Base-by-base conservation (phyloP, 306 rosid species). In the Hippophae tibetana region DNA sequence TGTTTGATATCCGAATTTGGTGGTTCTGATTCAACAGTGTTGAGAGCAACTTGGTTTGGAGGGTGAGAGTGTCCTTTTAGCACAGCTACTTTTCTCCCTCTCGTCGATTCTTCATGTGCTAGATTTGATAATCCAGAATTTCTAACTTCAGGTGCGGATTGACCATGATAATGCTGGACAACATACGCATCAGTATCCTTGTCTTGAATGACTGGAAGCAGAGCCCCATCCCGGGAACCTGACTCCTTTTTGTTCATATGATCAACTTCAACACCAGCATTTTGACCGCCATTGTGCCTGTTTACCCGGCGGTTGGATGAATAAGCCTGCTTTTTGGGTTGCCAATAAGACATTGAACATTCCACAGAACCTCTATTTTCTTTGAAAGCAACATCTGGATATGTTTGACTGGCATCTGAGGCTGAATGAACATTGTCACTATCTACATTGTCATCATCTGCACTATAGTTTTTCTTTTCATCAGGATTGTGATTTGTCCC, bases 311-410 rank as follows among this genome's bases (percentile, higher is more conserved):
- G 84, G 72, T 54, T 69, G 23, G 83, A 72, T 50, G 82, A 65
- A 65, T 27, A 42, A 23, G 64, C 60, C 72, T 79, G 90, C 64
- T 82, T 55, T 67, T 86, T 89, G 43, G 97, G 97, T 70, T 84
- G 95, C 97, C 97, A 86, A 55, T 89, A 93, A 69, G 94, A 69
- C 9, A 9, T 71, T 62, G 72, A 26, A 9, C 69, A 83, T 14
- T 86, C 97, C 14, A 76, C 92, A 48, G 62, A 64, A 75, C 74
- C 83, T 62, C 72, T 78, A 67, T 65, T 80, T 67, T 89, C 97
- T 70, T 82, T 84, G 5, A 63, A 72, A 66, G 81, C 60, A 64
- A 73, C 68, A 5, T 69, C 48, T n/a, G 57, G 56, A 63, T 78
- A 87, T 45, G 61, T 57, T 62, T 73, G 93, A 80, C 66, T 53